phyloP scores from a whole-genome alignment of 345 rosid species.

The Raphanus sativus region DNA sequence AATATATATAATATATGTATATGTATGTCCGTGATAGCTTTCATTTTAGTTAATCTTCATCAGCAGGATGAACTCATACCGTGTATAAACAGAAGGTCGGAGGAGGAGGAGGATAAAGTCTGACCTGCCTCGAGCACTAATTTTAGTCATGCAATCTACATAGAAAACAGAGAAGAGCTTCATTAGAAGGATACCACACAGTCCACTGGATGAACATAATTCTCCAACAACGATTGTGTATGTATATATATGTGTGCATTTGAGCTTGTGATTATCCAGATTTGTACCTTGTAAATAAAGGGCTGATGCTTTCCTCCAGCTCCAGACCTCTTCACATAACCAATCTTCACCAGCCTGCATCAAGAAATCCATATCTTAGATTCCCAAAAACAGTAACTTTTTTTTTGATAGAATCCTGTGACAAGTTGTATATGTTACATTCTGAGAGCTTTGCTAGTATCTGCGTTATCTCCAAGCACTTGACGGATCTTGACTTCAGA shows the following conservation, averaged over 20 bases:
- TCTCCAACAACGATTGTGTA: neutral
- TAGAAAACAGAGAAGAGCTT: neutral
- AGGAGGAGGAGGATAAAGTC: neutral
- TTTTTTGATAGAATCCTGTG: neutral
- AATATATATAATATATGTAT: neutral
- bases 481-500: slow-evolving; percentile 73
- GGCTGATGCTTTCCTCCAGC: slow-evolving; percentile 73
- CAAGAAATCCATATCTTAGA: neutral
- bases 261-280: neutral
- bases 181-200: neutral
- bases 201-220: neutral
- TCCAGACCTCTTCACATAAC: slow-evolving; percentile 67
- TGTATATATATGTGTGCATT: neutral
- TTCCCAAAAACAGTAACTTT: neutral
- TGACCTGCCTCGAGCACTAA: neutral
- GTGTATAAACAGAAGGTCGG: slow-evolving; percentile 3
- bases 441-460: slow-evolving; percentile 89
- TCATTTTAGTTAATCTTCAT: neutral
- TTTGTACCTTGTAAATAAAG: slow-evolving; percentile 64
- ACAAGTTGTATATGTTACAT: slow-evolving; percentile 40
- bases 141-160: slow-evolving; percentile 6
- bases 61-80: neutral
- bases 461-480: slow-evolving; percentile 80
- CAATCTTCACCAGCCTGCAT: slow-evolving; percentile 57
- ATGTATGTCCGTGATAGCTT: neutral